Conservation (phyloP, 495 filamentous ascomycete genomes). For the Trichoderma orchidacearum region DNA sequence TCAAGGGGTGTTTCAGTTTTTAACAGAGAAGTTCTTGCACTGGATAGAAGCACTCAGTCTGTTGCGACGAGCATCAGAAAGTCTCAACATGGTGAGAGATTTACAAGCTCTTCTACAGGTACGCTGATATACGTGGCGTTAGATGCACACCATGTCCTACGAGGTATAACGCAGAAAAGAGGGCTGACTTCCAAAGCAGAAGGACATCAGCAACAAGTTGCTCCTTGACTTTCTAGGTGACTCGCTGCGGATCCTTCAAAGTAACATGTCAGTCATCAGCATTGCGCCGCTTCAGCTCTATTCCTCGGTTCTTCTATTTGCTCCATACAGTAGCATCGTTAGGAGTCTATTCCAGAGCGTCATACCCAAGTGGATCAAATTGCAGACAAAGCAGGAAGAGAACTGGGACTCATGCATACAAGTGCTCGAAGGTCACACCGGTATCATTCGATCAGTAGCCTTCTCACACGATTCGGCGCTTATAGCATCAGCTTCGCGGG, state of each 20-base stretch:
- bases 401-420: conserved; percentile 2
- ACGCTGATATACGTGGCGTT: not conserved
- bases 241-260: not conserved
- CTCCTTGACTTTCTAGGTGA: not conserved
- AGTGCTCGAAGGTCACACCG: conserved; percentile 7
- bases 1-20: conserved; percentile 10
- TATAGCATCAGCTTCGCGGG: not conserved
- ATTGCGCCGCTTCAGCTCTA: not conserved
- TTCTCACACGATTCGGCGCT: conserved; percentile 2
- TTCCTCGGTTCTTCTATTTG: conserved; percentile 1
- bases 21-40: conserved; percentile 17
- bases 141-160: too few species aligned
- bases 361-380: not conserved
- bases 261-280: not conserved
- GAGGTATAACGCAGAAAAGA: not conserved
- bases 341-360: not conserved
- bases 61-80: conserved; percentile 3
- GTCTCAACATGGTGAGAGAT: not conserved
- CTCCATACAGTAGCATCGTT: not conserved
- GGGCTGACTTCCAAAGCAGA: not conserved
- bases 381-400: not conserved
- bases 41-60: conserved; percentile 18
- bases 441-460: not conserved
- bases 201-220: not conserved
- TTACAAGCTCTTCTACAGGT: not conserved